Percentiles rank a stretch among this genome's conserved stretches.
These are phyloP conservation scores for Penicillium angulare DNA, from an alignment of 495 filamentous ascomycete genomes.

Conservation along the genomic window DNA sequence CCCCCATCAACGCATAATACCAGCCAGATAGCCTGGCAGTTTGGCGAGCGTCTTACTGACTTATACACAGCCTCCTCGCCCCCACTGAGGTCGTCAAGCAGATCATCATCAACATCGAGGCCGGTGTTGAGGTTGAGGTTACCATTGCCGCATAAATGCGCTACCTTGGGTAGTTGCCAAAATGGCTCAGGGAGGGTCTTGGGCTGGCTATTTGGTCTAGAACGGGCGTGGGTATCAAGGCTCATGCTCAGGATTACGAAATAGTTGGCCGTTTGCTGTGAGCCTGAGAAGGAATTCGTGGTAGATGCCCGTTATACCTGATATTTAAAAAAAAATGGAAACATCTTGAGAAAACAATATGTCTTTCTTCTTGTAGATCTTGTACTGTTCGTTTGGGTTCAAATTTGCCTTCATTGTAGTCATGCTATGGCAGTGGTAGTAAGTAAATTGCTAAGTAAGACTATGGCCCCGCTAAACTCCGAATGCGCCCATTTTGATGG, in stretches of 20 bases:
- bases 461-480: not conserved
- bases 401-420: not conserved
- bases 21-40: too few relatives aligned
- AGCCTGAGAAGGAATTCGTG: constrained; percentile 12
- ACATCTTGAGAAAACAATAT: constrained; percentile 25
- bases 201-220: constrained; percentile 4
- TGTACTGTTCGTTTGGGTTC: too few relatives aligned
- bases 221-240: not conserved
- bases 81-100: constrained; percentile 99
- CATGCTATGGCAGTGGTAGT: not conserved
- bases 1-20: too few relatives aligned
- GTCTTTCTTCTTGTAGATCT: not conserved
- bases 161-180: constrained; percentile 11
- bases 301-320: constrained; percentile 40
- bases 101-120: constrained; percentile 99
- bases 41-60: constrained; percentile 3
- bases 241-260: not conserved
- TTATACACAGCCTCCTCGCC: constrained; percentile 71
- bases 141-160: constrained; percentile 90
- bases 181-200: constrained; percentile 26
- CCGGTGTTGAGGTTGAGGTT: constrained; percentile 99
- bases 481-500: not conserved
- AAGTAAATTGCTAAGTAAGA: not conserved
- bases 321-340: constrained; percentile 39
- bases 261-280: constrained; percentile 19